Percentiles rank a stretch among this genome's conserved stretches.
These are phyloP conservation scores for Exophiala bonariae DNA, from an alignment of 2,329 filamentous ascomycete species.

Conservation along the genomic window DNA sequence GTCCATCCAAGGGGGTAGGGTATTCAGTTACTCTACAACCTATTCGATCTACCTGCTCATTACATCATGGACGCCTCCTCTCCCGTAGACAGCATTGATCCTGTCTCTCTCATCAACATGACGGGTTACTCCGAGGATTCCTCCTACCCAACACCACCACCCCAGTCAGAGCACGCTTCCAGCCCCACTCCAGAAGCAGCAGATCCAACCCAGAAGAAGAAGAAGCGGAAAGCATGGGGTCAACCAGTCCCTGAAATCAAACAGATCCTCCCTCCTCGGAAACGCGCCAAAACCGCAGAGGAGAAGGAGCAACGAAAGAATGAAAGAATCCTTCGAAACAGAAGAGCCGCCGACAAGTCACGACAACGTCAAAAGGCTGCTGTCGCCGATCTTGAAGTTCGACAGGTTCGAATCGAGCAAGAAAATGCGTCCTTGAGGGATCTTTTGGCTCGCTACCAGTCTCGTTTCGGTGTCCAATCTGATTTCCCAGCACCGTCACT, in stretches of 20 bases:
- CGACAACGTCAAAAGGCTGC: constrained; percentile 87
- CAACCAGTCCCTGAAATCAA: constrained; percentile 97
- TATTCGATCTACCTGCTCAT: too few species aligned
- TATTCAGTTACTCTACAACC: constrained; percentile 4
- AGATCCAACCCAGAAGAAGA: constrained; percentile 57
- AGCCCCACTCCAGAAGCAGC: constrained; percentile 10
- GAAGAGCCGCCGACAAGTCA: constrained; percentile 93
- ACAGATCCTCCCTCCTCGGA: constrained; percentile 52
- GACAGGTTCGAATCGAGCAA: constrained; percentile 65
- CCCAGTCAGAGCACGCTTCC: constrained; percentile 19
- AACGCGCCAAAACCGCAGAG: constrained; percentile 97
- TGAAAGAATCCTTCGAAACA: constrained; percentile 94
- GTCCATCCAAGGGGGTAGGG: too few species aligned
- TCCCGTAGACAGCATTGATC: too few species aligned
- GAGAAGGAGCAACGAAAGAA: constrained; percentile 98
- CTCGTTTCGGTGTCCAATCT: constrained; percentile 33
- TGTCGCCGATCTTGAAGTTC: constrained; percentile 76
- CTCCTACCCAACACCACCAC: constrained; percentile 22
- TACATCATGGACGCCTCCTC: constrained; percentile 8
- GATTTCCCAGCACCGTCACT: constrained; percentile 19
- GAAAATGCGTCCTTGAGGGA: constrained; percentile 71
- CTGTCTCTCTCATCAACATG: constrained; percentile 8
- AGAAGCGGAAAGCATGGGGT: constrained; percentile 99
- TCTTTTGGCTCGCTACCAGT: constrained; percentile 61
- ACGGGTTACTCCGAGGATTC: constrained; percentile 2